These are phyloP conservation scores for Lactarius trivialis DNA, from an alignment of 768 basidiomycete genomes.

Conservation along the genomic window DNA sequence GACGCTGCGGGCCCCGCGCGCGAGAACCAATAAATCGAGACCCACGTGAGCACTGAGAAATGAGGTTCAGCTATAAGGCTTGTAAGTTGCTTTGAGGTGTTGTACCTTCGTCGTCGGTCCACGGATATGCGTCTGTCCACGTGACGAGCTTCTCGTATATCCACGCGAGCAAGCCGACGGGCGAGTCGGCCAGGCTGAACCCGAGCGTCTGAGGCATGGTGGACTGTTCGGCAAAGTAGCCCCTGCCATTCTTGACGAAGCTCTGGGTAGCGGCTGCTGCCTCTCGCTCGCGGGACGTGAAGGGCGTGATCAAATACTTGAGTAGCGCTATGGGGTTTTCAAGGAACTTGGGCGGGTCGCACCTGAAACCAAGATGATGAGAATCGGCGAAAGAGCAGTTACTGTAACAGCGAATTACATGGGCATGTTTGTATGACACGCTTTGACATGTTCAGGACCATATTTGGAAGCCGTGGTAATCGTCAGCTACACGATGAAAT, in stretches of 20 bases:
- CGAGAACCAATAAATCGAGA: slow-evolving; percentile 55
- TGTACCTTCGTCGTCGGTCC: slow-evolving; percentile 49
- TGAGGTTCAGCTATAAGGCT: background rate
- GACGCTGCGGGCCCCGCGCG: slow-evolving; percentile 52
- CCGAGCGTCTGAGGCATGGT: slow-evolving; percentile 34
- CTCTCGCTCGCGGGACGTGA: slow-evolving; percentile 33
- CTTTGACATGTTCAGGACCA: slow-evolving; percentile 29
- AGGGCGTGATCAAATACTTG: slow-evolving; percentile 28
- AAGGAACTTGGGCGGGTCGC: slow-evolving; percentile 24
- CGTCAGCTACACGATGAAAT: slow-evolving; percentile 26
- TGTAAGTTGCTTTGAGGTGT: background rate
- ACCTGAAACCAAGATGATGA: background rate
- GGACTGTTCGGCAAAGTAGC: slow-evolving; percentile 36
- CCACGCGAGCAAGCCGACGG: slow-evolving; percentile 37
- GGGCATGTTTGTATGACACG: slow-evolving; percentile 31
- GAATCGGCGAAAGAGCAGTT: background rate
- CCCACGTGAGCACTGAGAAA: slow-evolving; percentile 48
- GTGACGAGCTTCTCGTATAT: slow-evolving; percentile 29
- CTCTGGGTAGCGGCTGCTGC: slow-evolving; percentile 29
- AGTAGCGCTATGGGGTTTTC: slow-evolving; percentile 29
- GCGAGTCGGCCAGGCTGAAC: slow-evolving; percentile 49
- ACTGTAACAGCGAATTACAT: slow-evolving; percentile 16
- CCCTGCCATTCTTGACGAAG: slow-evolving; percentile 31
- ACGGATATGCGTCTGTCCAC: slow-evolving; percentile 41
- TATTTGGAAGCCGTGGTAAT: slow-evolving; percentile 25